Conservation (phyloP, 768 basidiomycete genomes). For the Omphalotus guepiniiformis region DNA sequence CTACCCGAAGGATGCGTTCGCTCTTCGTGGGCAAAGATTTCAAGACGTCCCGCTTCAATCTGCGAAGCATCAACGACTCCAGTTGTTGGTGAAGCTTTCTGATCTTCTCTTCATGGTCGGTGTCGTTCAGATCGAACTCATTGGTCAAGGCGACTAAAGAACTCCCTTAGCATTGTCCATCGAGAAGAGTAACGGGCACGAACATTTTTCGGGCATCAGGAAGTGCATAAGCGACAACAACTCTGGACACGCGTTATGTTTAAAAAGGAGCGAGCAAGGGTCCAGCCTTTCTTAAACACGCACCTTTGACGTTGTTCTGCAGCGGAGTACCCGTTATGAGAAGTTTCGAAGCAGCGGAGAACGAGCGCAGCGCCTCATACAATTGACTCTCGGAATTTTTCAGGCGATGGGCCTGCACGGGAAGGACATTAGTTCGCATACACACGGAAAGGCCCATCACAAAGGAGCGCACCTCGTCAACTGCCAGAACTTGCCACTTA, state of each 20-base stretch:
- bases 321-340: conserved; percentile 98
- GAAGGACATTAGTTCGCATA: conserved; percentile 8
- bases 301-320: conserved; percentile 99
- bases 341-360: conserved; percentile 86
- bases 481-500: conserved; percentile 96
- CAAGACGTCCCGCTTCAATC: conserved; percentile 93
- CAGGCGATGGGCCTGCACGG: conserved; percentile 80
- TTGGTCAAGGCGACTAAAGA: conserved; percentile 82
- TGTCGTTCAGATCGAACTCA: conserved; percentile 93
- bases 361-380: conserved; percentile 89
- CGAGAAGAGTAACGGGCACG: conserved; percentile 20
- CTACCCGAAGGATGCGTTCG: conserved; percentile 94
- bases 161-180: not conserved
- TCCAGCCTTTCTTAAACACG: conserved; percentile 14
- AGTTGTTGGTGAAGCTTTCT: conserved; percentile 93
- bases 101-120: conserved; percentile 91
- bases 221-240: conserved; percentile 98
- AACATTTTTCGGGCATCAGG: conserved; percentile 97
- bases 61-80: conserved; percentile 89
- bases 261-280: conserved; percentile 11
- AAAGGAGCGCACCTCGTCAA: conserved; percentile 81
- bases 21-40: conserved; percentile 97
- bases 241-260: conserved; percentile 44
- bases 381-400: conserved; percentile 98
- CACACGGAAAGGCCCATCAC: not conserved